Conservation (phyloP, 2,329 filamentous ascomycete genomes). For the Magnaporthiopsis rhizophila region DNA sequence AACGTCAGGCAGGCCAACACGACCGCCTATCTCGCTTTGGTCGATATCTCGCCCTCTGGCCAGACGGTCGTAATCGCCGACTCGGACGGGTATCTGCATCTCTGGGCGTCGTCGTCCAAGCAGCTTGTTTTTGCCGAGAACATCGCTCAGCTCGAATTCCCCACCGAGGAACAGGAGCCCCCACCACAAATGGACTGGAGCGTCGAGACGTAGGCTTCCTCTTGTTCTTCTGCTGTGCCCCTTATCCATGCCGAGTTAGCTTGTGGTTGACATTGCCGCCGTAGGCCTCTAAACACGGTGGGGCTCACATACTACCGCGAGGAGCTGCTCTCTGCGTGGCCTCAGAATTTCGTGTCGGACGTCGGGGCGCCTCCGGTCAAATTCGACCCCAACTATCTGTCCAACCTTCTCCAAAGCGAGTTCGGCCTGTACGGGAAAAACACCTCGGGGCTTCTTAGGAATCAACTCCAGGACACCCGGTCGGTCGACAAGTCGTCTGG, state of each 20-base stretch:
- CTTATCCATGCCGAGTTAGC: not conserved
- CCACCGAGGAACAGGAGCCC: constrained; percentile 42
- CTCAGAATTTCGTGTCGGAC: constrained; percentile 73
- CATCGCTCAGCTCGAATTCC: constrained; percentile 68
- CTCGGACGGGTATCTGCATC: constrained; percentile 66
- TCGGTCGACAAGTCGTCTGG: constrained; percentile 51
- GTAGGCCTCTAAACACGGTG: constrained; percentile 69
- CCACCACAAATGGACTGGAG: constrained; percentile 52
- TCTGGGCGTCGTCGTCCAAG: constrained; percentile 84
- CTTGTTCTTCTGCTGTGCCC: not conserved
- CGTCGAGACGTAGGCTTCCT: constrained; percentile 11
- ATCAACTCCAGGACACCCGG: constrained; percentile 76
- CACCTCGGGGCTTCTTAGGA: constrained; percentile 62
- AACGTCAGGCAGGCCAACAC: constrained; percentile 79
- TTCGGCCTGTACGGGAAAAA: constrained; percentile 75
- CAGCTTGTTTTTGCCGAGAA: constrained; percentile 74
- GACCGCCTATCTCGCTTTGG: constrained; percentile 62
- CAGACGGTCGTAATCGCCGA: constrained; percentile 79
- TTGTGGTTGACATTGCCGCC: constrained; percentile 9
- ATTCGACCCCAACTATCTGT: constrained; percentile 63
- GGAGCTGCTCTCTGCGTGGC: constrained; percentile 80
- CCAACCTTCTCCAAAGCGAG: constrained; percentile 61
- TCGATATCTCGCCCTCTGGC: constrained; percentile 82
- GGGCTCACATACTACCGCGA: constrained; percentile 95
- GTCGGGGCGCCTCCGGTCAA: constrained; percentile 74